Percentiles rank a stretch among this genome's conserved stretches.
These are phyloP conservation scores for Neurospora crassa DNA, from an alignment of 2,329 filamentous ascomycete species.

Conservation along the genomic window DNA sequence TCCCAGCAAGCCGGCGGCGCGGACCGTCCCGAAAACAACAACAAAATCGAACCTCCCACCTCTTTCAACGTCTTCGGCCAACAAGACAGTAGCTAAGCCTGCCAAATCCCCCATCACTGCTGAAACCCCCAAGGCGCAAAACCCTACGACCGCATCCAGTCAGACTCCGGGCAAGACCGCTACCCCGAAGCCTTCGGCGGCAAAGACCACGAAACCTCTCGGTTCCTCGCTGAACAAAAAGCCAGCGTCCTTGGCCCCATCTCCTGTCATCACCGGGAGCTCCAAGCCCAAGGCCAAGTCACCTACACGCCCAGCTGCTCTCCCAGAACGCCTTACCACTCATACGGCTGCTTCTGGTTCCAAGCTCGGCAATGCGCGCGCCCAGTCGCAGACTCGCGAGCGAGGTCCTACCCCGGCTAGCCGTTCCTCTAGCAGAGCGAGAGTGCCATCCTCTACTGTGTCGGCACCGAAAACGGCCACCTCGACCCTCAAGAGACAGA, in stretches of 20 bases:
- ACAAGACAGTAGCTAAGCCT: conserved; percentile 25
- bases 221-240: conserved; percentile 30
- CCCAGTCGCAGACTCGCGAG: conserved; percentile 31
- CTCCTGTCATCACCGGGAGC: conserved; percentile 32
- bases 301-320: conserved; percentile 56
- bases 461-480: conserved; percentile 15
- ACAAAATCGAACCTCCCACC: conserved; percentile 21
- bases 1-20: conserved; percentile 5
- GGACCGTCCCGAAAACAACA: conserved; percentile 7
- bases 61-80: conserved; percentile 17
- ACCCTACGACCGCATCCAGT: conserved; percentile 21
- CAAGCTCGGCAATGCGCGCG: conserved; percentile 35
- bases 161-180: conserved; percentile 22
- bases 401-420: conserved; percentile 28
- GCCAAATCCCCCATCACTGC: conserved; percentile 27
- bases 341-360: conserved; percentile 62
- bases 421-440: conserved; percentile 38
- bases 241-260: conserved; percentile 31
- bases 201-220: conserved; percentile 20
- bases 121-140: conserved; percentile 27
- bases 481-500: conserved; percentile 34
- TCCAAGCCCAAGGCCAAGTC: conserved; percentile 56
- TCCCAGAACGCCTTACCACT: conserved; percentile 58
- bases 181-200: conserved; percentile 19
- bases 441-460: conserved; percentile 23